These are phyloP conservation scores for Picea abies DNA, from an alignment of 83 land plant species.

Conservation along the genomic window DNA sequence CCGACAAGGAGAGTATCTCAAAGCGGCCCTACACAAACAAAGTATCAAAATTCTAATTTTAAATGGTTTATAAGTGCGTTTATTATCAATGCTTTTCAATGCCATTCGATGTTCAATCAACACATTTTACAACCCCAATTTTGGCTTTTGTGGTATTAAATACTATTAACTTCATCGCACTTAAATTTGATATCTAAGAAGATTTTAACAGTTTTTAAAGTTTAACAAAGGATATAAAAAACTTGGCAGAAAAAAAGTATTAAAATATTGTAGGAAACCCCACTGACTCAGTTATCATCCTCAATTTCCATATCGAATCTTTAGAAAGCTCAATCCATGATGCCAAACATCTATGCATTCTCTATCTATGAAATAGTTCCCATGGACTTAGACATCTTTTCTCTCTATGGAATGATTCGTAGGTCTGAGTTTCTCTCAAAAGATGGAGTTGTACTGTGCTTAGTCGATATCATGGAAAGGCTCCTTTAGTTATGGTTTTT, in stretches of 20 bases:
- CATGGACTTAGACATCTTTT: no score
- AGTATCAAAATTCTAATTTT: background rate
- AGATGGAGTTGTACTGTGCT: no score
- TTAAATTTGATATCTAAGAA: background rate
- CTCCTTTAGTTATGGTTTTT: no score
- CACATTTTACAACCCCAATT: background rate
- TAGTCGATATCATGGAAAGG: no score
- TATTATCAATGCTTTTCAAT: background rate
- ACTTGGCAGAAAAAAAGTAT: background rate
- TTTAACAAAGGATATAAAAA: background rate
- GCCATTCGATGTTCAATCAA: background rate
- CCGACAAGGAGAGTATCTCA: slow-evolving; percentile 86
- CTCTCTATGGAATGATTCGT: no score
- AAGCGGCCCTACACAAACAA: slow-evolving; percentile 72
- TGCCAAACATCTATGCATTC: no score
- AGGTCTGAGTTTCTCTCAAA: no score
- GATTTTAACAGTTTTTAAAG: background rate
- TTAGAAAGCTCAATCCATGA: no score
- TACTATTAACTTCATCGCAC: background rate
- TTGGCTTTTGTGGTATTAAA: background rate
- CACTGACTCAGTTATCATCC: no score
- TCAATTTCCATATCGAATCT: no score
- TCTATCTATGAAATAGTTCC: no score
- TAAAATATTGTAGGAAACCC: no score
- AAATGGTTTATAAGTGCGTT: background rate